These are phyloP conservation scores for Gossypium davidsonii DNA, from an alignment of 441 rosid species.

Conservation along the genomic window DNA sequence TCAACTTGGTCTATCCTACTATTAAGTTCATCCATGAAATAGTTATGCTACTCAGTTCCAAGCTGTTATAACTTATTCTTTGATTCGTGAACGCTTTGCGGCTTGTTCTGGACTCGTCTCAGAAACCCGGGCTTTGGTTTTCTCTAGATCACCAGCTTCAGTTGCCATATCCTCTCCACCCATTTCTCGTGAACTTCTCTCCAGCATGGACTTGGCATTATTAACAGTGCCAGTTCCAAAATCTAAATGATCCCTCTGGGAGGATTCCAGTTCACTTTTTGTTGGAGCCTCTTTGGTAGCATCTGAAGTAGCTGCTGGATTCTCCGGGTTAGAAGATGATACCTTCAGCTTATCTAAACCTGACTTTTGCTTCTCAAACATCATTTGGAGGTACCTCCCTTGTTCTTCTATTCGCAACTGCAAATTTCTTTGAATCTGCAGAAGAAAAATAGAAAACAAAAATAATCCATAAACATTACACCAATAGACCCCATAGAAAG, in stretches of 20 bases:
- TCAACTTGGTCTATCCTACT: conserved; percentile 23
- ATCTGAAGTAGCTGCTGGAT: conserved; percentile 28
- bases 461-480: background rate
- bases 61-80: conserved; percentile 24
- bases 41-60: conserved; percentile 12
- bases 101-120: conserved; percentile 25
- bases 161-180: conserved; percentile 24
- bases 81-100: conserved; percentile 43
- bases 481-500: background rate
- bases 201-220: conserved; percentile 14
- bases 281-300: conserved; percentile 25
- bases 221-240: conserved; percentile 2
- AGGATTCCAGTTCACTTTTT: conserved; percentile 26
- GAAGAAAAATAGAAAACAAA: conserved; percentile 2
- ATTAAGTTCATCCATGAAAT: conserved; percentile 10
- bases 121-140: conserved; percentile 18
- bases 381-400: conserved; percentile 86
- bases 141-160: conserved; percentile 22
- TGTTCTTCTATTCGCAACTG: conserved; percentile 94
- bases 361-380: conserved; percentile 88
- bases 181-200: conserved; percentile 23
- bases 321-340: conserved; percentile 43
- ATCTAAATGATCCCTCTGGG: conserved; percentile 27
- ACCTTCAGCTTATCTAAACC: conserved; percentile 50
- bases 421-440: conserved; percentile 85